These are phyloP conservation scores for Dryas integrifolia DNA, from an alignment of 331 rosid species.

Conservation along the genomic window DNA sequence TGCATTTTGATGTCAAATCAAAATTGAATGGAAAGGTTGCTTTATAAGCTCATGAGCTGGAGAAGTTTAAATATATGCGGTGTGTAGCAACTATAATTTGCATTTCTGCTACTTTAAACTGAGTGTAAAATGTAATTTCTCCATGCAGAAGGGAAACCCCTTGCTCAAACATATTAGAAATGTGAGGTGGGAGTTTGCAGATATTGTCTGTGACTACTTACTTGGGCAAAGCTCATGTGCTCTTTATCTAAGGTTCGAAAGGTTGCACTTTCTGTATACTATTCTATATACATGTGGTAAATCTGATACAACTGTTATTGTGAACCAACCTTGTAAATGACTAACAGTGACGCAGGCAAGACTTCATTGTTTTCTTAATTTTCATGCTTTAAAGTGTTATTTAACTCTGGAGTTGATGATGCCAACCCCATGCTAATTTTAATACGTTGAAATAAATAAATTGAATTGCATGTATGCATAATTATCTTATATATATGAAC, in stretches of 20 bases:
- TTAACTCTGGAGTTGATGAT: neutral
- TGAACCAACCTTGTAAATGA: neutral
- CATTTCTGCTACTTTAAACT: neutral
- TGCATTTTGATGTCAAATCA: neutral
- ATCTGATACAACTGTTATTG: neutral
- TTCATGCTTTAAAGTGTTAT: constrained; percentile 6
- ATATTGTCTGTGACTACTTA: constrained; percentile 79
- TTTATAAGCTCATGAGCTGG: neutral
- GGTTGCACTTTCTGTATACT: neutral
- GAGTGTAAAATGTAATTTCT: neutral
- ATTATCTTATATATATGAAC: neutral
- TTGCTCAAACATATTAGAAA: constrained; percentile 91
- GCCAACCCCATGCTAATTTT: neutral
- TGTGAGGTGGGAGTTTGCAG: constrained; percentile 87
- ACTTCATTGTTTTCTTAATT: neutral
- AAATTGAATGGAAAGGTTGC: neutral
- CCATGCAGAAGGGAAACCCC: constrained; percentile 81
- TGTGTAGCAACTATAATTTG: neutral
- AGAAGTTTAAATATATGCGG: neutral
- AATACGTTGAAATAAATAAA: neutral
- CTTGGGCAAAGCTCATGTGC: constrained; percentile 92
- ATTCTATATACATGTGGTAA: neutral
- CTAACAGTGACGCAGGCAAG: neutral
- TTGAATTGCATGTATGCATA: constrained; percentile 6
- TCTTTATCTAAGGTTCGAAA: constrained; percentile 76